Evolutionary conservation across 441 rosid genomes (phyloP).

Genomic region (Gossypium davidsonii): DNA sequence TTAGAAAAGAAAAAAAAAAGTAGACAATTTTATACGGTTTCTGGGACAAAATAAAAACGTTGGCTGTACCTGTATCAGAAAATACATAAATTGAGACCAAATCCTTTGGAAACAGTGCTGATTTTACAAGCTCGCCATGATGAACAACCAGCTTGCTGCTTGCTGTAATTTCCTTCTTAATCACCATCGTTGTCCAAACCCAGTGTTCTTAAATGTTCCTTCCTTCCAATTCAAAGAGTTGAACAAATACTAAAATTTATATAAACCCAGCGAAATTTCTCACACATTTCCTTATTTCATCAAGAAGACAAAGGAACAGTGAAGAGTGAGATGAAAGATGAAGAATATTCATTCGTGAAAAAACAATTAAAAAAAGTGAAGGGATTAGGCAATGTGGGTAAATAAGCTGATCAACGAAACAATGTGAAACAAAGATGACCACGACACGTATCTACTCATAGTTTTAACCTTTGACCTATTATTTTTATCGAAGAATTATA

Average conservation of each 20-base stretch:
- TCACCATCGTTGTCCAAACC: background rate
- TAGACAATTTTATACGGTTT: background rate
- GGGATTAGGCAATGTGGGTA: background rate
- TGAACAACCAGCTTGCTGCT: background rate
- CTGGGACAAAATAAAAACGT: background rate
- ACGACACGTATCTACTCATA: background rate
- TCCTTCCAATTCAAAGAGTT: background rate
- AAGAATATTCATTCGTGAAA: background rate
- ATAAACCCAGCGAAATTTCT: constrained; percentile 12
- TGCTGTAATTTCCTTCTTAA: constrained; percentile 7
- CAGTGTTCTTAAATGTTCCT: background rate
- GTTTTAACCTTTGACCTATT: background rate
- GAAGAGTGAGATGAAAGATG: constrained; percentile 3
- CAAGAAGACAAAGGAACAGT: background rate
- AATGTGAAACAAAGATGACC: constrained; percentile 1
- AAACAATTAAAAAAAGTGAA: background rate
- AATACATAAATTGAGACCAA: constrained; percentile 2
- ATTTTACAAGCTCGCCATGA: constrained; percentile 11
- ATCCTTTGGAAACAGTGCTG: background rate
- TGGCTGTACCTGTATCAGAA: constrained; percentile 19
- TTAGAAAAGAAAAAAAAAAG: background rate
- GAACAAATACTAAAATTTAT: background rate
- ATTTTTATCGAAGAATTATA: background rate
- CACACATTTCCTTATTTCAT: background rate
- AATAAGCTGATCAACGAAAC: background rate